Evolutionary conservation across 257 asterid species (phyloP), one percentile per base, ranked within the genome.

Genomic region (Nicotiana attenuata): DNA sequence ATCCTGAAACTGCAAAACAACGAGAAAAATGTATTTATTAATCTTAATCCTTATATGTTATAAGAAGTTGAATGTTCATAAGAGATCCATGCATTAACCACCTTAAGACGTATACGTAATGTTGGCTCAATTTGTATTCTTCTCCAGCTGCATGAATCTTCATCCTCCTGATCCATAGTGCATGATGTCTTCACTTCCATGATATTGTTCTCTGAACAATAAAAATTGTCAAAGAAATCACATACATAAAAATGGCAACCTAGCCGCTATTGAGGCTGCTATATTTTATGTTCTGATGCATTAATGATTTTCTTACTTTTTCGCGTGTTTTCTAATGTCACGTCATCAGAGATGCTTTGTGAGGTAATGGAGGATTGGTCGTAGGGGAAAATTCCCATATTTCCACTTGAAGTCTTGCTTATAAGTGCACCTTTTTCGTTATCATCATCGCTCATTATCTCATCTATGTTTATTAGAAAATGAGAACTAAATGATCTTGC

Each of bases 61-160:
- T 60, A 50, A 52, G 20, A 16, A 45, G 45, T 57, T 71, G 61
- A 22, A 22, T 20, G 57, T 33, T 53, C 31, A 20, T 33, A 41
- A 24, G 15, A 56, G 35, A 56, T 35, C 50, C 52, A 33, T 78
- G 59, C 67, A 61, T 33, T 55, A 73, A 47, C 41, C 65, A 89
- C 92, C 91, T 89, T 85, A 3, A 89, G 88, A 75, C 80, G 81
- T 84, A 89, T 89, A 50, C 71, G 82, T 53, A 84, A 79, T 57
- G 87, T 83, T 57, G 89, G 85, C 78, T 87, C 88, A 69, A 76
- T 87, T 78, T 84, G 87, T 55, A 84, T 57, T 77, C 71, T 80
- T 17, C 52, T 81, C 88, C 77, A 77, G 22, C 81, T 78, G 65
- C 84, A 85, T 78, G 85, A 63, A 31, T 82, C 81, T 24, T 77